A percentile compares a stretch with the other conserved stretches of the same genome.
Evolutionary conservation across 1,139 yeast species (phyloP).

Genomic region (Taiozyma sp.): DNA sequence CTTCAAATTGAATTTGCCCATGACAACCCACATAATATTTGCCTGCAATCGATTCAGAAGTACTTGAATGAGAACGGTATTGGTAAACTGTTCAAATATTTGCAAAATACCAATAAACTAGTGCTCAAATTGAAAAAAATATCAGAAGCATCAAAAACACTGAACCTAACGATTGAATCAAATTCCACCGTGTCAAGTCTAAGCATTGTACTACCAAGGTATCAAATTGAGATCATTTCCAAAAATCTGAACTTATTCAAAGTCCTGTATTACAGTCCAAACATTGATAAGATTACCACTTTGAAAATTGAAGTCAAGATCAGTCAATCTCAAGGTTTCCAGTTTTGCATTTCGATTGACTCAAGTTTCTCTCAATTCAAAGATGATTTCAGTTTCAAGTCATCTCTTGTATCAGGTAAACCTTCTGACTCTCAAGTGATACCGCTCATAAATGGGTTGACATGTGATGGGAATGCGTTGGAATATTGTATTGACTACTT

Average conservation of each 20-base stretch:
- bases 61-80: conserved; percentile 19
- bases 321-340: not conserved
- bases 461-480: conserved; percentile 14
- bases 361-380: conserved; percentile 2
- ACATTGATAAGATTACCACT: not conserved
- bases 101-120: conserved; percentile 17
- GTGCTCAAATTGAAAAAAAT: conserved; percentile 15
- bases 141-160: not conserved
- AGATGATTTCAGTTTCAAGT: conserved; percentile 8
- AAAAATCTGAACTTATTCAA: conserved; percentile 18
- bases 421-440: conserved; percentile 4
- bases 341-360: not conserved
- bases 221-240: conserved; percentile 13
- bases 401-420: conserved; percentile 4
- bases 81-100: conserved; percentile 19
- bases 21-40: conserved; percentile 20
- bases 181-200: conserved; percentile 3
- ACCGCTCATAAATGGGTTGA: conserved; percentile 14
- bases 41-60: conserved; percentile 18
- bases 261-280: conserved; percentile 16
- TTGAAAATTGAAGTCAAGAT: not conserved
- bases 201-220: conserved; percentile 2
- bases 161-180: not conserved
- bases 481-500: conserved; percentile 14
- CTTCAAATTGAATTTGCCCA: conserved; percentile 18